Base-by-base conservation (phyloP, 2,329 filamentous ascomycete genomes). In the Zymoseptoria passerinii region DNA sequence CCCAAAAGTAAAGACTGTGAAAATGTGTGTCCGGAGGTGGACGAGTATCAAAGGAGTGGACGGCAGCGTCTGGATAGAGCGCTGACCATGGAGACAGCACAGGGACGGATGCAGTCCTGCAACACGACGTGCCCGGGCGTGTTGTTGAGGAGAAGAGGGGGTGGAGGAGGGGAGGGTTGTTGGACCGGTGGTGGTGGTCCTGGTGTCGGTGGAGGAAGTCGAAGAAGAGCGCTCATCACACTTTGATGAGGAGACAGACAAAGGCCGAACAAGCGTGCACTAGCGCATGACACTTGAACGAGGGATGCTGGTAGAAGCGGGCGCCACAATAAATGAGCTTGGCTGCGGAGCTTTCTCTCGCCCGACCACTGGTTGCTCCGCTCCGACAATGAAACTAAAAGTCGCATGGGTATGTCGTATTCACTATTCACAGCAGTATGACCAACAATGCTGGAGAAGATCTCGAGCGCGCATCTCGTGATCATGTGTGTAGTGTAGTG, bases 21-120 rank as follows among this genome's bases (percentile, higher is more conserved):
- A 55, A 49, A 18, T 44, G 20, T 18, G 29, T 35, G 27, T 40
- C 23, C 20, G 57, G 61, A 62, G 23, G 61, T 61, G 60, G 16
- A 57, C 59, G 53, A 54, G 57, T 54, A 56, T 49, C 48, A 57
- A 64, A 64, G 49, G 62, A 64, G 57, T 54, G 62, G 62, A 64
- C 62, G 62, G 61, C 62, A 61, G 54, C 56, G 57, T 48, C 52
- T 18, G 48, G 40, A 57, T 29, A 50, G 55, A 23, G 49, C 53
- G 55, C 18, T 44, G 35, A 13, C 35, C 35, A 44, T 60, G 52
- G 52, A 35, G 27, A 58, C 57, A 54, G 53, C 56, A 57, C 58
- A 55, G 20, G 48, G 51, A 51, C 52, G 58, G 18, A 48, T 58
- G 56, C 56, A 56, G 49, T 48, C 23, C 57, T 56, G 58, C 27